Percentiles rank a stretch among this genome's conserved stretches.
Evolutionary conservation across 2,329 filamentous ascomycete species (phyloP).

Genomic region (Ceratocystiopsis sp.): DNA sequence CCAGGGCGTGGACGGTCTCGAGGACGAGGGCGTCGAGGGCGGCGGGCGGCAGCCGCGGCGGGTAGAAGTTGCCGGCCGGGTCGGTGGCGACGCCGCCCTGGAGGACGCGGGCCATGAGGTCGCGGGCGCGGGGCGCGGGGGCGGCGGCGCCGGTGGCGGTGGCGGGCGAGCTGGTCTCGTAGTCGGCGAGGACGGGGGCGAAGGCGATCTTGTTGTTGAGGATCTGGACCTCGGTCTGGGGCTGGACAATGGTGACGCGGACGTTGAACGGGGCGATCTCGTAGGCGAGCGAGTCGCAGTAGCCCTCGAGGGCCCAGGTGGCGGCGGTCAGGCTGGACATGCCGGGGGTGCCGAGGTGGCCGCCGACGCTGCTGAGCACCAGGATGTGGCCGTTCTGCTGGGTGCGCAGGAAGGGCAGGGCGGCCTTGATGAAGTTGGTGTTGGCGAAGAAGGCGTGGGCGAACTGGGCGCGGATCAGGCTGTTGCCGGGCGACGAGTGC

Average conservation of each 20-base stretch:
- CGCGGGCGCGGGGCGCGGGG: constrained; percentile 55
- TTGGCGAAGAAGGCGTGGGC: constrained; percentile 91
- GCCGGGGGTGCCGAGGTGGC: constrained; percentile 82
- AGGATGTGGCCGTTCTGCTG: constrained; percentile 82
- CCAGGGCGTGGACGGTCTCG: constrained; percentile 82
- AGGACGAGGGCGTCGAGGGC: constrained; percentile 60
- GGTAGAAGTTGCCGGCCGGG: constrained; percentile 48
- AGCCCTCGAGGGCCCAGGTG: constrained; percentile 89
- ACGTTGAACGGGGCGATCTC: constrained; percentile 95
- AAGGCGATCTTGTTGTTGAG: constrained; percentile 78
- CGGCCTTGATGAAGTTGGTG: constrained; percentile 86
- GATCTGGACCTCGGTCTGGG: constrained; percentile 79
- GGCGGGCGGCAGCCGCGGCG: constrained; percentile 51
- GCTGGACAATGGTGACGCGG: constrained; percentile 89
- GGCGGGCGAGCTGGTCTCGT: not conserved
- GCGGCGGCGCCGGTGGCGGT: constrained; percentile 50
- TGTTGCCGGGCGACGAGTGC: constrained; percentile 33
- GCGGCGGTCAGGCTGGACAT: constrained; percentile 83
- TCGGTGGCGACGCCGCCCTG: constrained; percentile 48
- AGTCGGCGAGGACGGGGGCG: constrained; percentile 53
- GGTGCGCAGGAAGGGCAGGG: constrained; percentile 60
- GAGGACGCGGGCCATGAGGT: constrained; percentile 65
- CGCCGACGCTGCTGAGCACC: constrained; percentile 74
- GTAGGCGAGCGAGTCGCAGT: constrained; percentile 88
- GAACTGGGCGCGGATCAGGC: constrained; percentile 77